Evolutionary conservation across 345 rosid species (phyloP).

Genomic region (Citrus hindsii): DNA sequence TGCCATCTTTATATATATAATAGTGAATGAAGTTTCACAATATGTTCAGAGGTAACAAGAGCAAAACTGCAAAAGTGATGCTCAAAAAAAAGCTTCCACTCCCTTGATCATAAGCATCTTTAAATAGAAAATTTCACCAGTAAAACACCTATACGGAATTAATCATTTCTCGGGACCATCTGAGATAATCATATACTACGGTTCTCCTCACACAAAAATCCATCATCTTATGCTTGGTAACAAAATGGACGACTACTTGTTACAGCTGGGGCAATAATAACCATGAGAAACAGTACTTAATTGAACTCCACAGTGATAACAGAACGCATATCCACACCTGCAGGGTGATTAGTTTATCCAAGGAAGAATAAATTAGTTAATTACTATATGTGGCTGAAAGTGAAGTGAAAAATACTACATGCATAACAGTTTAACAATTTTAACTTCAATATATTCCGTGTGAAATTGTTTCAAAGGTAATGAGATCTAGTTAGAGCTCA

Average conservation of each 20-base stretch:
- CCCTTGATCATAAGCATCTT: background rate
- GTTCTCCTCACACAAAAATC: background rate
- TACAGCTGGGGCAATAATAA: background rate
- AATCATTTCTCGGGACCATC: background rate
- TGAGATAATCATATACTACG: no score
- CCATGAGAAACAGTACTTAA: accelerated
- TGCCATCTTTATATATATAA: no score
- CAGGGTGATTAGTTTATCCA: background rate
- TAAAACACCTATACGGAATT: background rate
- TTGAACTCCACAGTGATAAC: slow-evolving; percentile 3
- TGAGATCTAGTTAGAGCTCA: background rate
- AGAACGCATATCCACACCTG: slow-evolving; percentile 18
- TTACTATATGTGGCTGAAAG: background rate
- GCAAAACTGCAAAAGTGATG: background rate
- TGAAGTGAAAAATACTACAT: no score
- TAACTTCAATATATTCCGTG: background rate
- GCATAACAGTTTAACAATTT: background rate
- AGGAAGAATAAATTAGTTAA: background rate
- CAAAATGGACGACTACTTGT: background rate
- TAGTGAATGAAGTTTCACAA: background rate
- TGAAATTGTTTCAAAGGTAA: background rate
- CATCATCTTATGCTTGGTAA: background rate
- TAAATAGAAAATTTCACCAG: no score
- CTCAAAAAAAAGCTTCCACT: background rate
- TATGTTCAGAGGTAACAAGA: background rate